Evolutionary conservation across 176 grass and related monocot genomes (phyloP).

Genomic region (Musa schizocarpa): DNA sequence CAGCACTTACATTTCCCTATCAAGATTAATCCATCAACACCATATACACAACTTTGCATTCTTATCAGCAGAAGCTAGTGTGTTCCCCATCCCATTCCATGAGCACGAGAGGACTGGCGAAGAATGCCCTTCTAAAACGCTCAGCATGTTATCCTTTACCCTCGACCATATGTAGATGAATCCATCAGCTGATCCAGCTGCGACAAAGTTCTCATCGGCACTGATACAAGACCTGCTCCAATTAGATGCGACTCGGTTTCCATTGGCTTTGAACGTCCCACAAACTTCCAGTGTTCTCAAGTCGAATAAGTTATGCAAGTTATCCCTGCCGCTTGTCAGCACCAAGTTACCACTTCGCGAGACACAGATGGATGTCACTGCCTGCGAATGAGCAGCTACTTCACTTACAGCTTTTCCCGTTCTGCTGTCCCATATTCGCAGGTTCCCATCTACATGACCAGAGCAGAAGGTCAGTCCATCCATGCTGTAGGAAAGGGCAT

Average conservation of each 20-base stretch:
- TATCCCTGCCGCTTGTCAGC: constrained; percentile 86
- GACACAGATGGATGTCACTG: constrained; percentile 73
- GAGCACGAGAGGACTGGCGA: constrained; percentile 51
- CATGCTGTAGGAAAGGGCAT: constrained; percentile 68
- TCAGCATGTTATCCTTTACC: constrained; percentile 30
- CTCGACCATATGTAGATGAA: constrained; percentile 79
- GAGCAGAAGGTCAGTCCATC: constrained; percentile 72
- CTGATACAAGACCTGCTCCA: constrained; percentile 79
- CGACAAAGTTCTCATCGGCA: constrained; percentile 68
- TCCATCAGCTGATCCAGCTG: constrained; percentile 70
- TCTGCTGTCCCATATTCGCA: constrained; percentile 64
- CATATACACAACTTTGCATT: constrained; percentile 88
- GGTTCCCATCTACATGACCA: constrained; percentile 90
- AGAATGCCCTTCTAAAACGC: constrained; percentile 66
- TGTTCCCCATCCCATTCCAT: constrained; percentile 57
- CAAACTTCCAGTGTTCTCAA: constrained; percentile 77
- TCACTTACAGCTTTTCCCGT: constrained; percentile 56
- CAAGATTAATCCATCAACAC: constrained; percentile 33
- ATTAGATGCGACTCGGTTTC: constrained; percentile 44
- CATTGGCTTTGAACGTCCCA: constrained; percentile 53
- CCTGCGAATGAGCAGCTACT: constrained; percentile 54
- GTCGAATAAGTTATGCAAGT: constrained; percentile 81
- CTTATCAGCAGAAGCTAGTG: constrained; percentile 63
- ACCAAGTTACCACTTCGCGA: constrained; percentile 62
- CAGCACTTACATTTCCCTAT: no score